Evolutionary conservation across 306 rosid species (phyloP), one percentile per base, ranked within the genome.

Genomic region (Biancaea sappan): DNA sequence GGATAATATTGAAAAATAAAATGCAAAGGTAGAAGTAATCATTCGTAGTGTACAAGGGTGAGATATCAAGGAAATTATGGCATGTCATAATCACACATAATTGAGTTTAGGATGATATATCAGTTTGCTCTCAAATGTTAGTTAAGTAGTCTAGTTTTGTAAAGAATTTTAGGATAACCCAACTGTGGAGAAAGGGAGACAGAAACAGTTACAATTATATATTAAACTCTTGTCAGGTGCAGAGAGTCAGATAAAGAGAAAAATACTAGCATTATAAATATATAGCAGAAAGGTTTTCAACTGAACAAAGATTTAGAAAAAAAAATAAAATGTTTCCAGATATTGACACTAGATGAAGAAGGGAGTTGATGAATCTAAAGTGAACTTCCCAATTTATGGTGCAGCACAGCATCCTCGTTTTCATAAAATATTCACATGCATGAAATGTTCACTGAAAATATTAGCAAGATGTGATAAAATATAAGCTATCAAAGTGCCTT

Each of bases 401-500:
- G 40, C 21, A 26, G 46, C 29, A 57, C n/a, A 4, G 3, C 56
- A 26, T 72, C 76, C 54, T 56, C 31, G 8, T 19, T 60, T 59
- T 14, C 25, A 38, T 31, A 4, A 37, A 63, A 64, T 74, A 50
- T 68, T 78, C 72, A 71, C 37, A 25, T 6, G 24, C 22, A 6
- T 25, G 19, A 7, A 34, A 44, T 62, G 54, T 46, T 29, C 10
- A 5, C 4, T 2, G 40, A 48, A 34, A 59, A 7, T 19, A 41
- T 8, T 26, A 58, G 59, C 15, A 47, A 32, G 37, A 67, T 25
- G 25, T 62, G 5, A n/a, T 25, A 15, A 9, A 43, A 26, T 47
- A 48, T 18, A 56, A 64, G 28, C 10, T 28, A 66, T 14, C 66
- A 66, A 25, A 34, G 66, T 68, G 72, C 44, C 66, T 37, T 72